Evolutionary conservation across 805 yeast species (phyloP).

Genomic region (Teunomyces funiuensis): DNA sequence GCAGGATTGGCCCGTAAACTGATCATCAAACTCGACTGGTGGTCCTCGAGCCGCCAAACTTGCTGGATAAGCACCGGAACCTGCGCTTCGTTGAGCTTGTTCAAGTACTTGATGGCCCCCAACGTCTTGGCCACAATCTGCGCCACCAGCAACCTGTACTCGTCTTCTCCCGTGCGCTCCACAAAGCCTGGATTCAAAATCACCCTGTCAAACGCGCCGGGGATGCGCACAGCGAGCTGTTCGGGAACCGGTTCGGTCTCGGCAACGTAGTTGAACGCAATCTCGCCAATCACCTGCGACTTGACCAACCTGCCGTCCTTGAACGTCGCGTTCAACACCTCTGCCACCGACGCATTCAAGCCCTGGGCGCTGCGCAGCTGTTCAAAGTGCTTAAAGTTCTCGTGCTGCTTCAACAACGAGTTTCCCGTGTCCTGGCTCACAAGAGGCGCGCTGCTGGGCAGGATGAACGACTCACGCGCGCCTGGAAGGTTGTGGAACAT

Average conservation of each 20-base stretch:
- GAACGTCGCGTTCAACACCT: slow-evolving; percentile 72
- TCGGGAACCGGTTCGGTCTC: slow-evolving; percentile 19
- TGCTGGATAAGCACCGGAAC: slow-evolving; percentile 77
- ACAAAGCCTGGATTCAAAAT: slow-evolving; percentile 42
- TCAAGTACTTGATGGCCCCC: slow-evolving; percentile 78
- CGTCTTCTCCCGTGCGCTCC: slow-evolving; percentile 24
- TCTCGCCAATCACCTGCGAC: slow-evolving; percentile 76
- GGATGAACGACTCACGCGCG: slow-evolving; percentile 29
- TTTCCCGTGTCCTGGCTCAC: slow-evolving; percentile 42
- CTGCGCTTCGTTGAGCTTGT: slow-evolving; percentile 40
- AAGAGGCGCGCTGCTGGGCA: slow-evolving; percentile 17
- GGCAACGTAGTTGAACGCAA: slow-evolving; percentile 69
- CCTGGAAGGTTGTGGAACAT: slow-evolving; percentile 46
- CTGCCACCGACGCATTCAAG: slow-evolving; percentile 82
- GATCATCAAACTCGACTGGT: slow-evolving; percentile 82
- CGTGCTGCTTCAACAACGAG: slow-evolving; percentile 50
- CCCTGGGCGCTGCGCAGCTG: slow-evolving; percentile 38
- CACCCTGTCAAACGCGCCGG: slow-evolving; percentile 50
- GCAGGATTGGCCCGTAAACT: slow-evolving; percentile 59
- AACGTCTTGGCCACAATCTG: slow-evolving; percentile 62
- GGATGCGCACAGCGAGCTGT: slow-evolving; percentile 39
- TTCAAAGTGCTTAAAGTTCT: slow-evolving; percentile 37
- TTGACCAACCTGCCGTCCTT: slow-evolving; percentile 62
- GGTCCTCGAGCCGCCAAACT: slow-evolving; percentile 84
- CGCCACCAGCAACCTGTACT: slow-evolving; percentile 46